Base-by-base conservation (phyloP, 768 basidiomycete genomes). In the Hypsizygus marmoreus region DNA sequence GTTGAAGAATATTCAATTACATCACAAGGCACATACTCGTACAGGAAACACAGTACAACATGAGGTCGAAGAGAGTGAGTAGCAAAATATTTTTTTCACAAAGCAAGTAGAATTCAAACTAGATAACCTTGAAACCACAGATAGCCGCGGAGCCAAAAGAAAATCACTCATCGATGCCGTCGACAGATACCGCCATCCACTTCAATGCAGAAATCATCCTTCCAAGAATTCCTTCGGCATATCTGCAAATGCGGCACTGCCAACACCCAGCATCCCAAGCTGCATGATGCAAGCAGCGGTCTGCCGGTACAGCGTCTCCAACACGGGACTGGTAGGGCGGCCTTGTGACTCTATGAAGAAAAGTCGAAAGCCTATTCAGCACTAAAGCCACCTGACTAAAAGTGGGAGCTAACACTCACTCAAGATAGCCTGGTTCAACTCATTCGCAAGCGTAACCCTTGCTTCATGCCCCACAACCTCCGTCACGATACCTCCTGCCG, bases 181-280 rank as follows among this genome's bases (percentile, higher is more conserved):
- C 28, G 30, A 14, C 25, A 43, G 23, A 41, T 23, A 30, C 4
- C 30, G 20, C 17, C 28, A 20, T 16, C 41, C 20, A 14, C 31
- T 3, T 5, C 16, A 12, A 36, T 30, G n/a, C 5, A 10, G 9
- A 41, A 4, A 12, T 53, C 32, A 76, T 17, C 49, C 64, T 29
- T 87, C 82, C 44, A 90, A 63, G 54, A 91, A 77, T 57, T 92
- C 90, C 56, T 77, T 83, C 22, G 76, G 70, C 72, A 91, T 77
- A 56, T 93, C 91, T 12, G 85, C 87, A 62, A 88, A 91, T 13
- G 88, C 88, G 23, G 91, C 91, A 23, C 79, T 68, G 10, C 91
- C 91, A 9, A 80, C 77, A 9, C 90, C 89, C 50, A 81, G 61
- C 32, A 86, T 59, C 5, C 84, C 90, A 10, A 93, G 79, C 54